Evolutionary conservation across 805 yeast genomes (phyloP).

Genomic region (Wickerhamiella lipophila): DNA sequence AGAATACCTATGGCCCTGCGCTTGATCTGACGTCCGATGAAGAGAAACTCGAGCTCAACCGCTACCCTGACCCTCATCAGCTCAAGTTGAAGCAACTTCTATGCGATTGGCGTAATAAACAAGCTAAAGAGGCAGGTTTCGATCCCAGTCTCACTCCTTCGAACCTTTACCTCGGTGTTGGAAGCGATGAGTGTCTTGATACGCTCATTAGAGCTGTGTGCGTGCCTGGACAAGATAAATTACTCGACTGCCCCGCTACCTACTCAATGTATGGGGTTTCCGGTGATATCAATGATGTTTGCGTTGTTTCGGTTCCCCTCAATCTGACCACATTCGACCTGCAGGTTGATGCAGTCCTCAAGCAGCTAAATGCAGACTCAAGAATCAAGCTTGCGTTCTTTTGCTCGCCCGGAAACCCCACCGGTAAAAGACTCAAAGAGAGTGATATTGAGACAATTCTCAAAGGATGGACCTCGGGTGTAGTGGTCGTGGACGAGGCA

Average conservation of each 20-base stretch:
- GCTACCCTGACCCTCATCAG: constrained; percentile 98
- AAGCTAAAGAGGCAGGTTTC: constrained; percentile 26
- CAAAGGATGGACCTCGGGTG: constrained; percentile 53
- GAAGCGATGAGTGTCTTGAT: constrained; percentile 94
- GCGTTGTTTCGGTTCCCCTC: constrained; percentile 60
- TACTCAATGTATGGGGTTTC: constrained; percentile 95
- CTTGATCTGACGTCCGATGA: constrained; percentile 39
- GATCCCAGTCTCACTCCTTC: constrained; percentile 37
- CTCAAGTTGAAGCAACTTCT: constrained; percentile 56
- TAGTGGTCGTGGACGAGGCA: constrained; percentile 81
- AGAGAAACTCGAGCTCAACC: constrained; percentile 46
- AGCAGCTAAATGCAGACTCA: constrained; percentile 42
- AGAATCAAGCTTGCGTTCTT: constrained; percentile 63
- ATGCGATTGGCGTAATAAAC: constrained; percentile 55
- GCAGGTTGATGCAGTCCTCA: constrained; percentile 43
- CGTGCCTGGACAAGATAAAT: constrained; percentile 67
- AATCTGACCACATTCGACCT: constrained; percentile 43
- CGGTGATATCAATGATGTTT: constrained; percentile 81
- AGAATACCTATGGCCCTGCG: constrained; percentile 87
- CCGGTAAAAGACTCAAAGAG: constrained; percentile 51
- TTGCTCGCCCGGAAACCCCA: constrained; percentile 96
- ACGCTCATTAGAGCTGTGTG: constrained; percentile 75
- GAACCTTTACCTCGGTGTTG: constrained; percentile 87
- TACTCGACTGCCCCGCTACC: constrained; percentile 85
- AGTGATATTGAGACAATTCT: constrained; percentile 39